These are phyloP conservation scores for Fusarium redolens DNA, from an alignment of 2,329 filamentous ascomycete species.

Conservation along the genomic window DNA sequence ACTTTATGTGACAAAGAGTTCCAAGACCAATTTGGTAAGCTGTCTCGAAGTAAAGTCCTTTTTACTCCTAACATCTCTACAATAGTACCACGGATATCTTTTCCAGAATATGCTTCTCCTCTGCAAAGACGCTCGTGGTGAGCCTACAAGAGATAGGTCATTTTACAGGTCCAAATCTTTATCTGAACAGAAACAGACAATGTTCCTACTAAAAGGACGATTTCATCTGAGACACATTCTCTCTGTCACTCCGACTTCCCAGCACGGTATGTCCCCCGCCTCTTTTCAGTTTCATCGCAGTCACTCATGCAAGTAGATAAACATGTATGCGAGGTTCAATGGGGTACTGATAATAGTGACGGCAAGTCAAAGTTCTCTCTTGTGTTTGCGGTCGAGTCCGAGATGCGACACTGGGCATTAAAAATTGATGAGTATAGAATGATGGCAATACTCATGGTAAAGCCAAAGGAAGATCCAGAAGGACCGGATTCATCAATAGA, in stretches of 20 bases:
- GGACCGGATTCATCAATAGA: accelerated
- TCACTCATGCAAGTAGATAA: accelerated
- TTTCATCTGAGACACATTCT: accelerated
- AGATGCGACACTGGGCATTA: accelerated
- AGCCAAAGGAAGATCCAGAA: accelerated
- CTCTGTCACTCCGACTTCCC: accelerated
- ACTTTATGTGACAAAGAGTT: not conserved
- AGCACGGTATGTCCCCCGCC: accelerated
- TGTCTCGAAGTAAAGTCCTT: too few species aligned
- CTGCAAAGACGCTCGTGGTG: too few species aligned
- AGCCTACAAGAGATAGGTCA: too few species aligned
- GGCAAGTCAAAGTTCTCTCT: not conserved
- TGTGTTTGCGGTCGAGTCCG: accelerated
- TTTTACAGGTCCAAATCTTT: accelerated
- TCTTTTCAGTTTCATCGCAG: accelerated
- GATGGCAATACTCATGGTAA: accelerated
- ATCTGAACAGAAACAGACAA: not conserved
- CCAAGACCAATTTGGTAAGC: not conserved
- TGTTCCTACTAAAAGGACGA: accelerated
- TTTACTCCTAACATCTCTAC: too few species aligned
- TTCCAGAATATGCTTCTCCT: not conserved
- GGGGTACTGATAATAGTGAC: accelerated
- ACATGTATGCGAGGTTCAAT: accelerated
- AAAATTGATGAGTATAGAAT: not conserved
- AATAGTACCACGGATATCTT: not conserved